These are phyloP conservation scores for Pistacia atlantica DNA, from an alignment of 345 rosid species.

Conservation along the genomic window DNA sequence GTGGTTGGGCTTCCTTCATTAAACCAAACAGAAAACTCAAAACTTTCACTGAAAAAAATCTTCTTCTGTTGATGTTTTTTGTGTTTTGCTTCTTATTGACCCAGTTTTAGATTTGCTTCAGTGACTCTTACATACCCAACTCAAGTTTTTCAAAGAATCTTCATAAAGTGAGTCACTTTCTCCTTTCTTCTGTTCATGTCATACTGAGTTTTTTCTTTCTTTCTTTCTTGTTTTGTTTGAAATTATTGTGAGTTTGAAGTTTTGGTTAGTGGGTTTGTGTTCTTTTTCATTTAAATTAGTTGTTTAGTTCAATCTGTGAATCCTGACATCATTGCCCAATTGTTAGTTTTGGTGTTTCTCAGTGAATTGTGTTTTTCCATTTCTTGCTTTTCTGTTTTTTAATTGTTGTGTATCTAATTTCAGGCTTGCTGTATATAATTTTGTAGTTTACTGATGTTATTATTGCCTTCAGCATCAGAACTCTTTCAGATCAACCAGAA, in stretches of 20 bases:
- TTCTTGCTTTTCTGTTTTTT: background rate
- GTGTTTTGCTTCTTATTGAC: background rate
- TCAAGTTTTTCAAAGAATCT: conserved; percentile 28
- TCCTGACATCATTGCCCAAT: conserved; percentile 1
- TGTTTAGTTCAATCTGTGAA: conserved; percentile 20
- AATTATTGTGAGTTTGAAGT: conserved; percentile 26
- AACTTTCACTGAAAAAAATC: conserved; percentile 26
- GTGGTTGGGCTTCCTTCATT: conserved; percentile 18
- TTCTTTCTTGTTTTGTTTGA: background rate
- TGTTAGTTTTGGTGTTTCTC: conserved; percentile 5
- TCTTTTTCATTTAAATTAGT: conserved; percentile 21
- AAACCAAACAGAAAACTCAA: conserved; percentile 23
- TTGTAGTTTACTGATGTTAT: conserved; percentile 17
- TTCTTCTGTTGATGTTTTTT: conserved; percentile 13
- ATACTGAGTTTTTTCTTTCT: background rate
- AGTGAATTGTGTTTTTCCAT: background rate
- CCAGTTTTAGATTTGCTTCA: conserved; percentile 28
- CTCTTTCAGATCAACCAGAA: conserved; percentile 13
- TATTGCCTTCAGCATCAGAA: background rate
- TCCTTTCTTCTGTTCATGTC: background rate
- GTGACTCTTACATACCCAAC: conserved; percentile 25
- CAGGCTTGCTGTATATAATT: conserved; percentile 2
- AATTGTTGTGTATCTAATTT: conserved; percentile 8
- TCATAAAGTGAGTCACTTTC: conserved; percentile 42
- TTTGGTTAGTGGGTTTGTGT: conserved; percentile 28